Percentiles rank a stretch among this genome's conserved stretches.
phyloP scores from a whole-genome alignment of 805 yeast species.

The Wickerhamomyces rabaulensis region DNA sequence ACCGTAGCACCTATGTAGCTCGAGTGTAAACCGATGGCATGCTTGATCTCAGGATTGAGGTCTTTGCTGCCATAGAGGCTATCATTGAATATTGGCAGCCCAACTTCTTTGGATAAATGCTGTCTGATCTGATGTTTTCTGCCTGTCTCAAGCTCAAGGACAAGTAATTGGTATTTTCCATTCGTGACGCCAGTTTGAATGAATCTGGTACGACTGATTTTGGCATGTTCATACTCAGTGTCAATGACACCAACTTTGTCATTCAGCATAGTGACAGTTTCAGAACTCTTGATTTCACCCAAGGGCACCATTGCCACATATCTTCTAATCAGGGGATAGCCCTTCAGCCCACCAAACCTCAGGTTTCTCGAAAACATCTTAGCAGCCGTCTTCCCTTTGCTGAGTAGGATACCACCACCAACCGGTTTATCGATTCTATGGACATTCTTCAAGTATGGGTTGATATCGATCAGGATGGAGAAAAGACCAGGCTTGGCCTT shows the following conservation, averaged over 20 bases:
- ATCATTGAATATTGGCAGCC: constrained; percentile 29
- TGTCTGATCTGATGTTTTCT: constrained; percentile 36
- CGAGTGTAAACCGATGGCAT: constrained; percentile 33
- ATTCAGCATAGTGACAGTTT: neutral
- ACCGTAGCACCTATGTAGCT: constrained; percentile 27
- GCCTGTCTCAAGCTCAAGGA: constrained; percentile 33
- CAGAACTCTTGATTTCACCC: neutral
- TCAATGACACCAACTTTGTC: constrained; percentile 3
- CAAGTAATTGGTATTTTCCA: constrained; percentile 18
- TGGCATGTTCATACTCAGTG: constrained; percentile 2
- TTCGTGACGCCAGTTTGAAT: constrained; percentile 5
- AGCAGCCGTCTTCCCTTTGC: constrained; percentile 29
- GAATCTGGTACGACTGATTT: constrained; percentile 12
- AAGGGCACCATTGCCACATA: constrained; percentile 26
- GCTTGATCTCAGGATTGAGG: neutral
- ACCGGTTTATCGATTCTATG: constrained; percentile 36
- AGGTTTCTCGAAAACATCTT: constrained; percentile 28
- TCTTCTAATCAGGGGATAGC: constrained; percentile 29
- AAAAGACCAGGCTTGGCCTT: constrained; percentile 9
- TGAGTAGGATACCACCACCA: constrained; percentile 36
- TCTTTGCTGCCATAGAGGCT: constrained; percentile 18
- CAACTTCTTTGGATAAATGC: constrained; percentile 22
- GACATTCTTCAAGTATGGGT: constrained; percentile 24
- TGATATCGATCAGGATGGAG: constrained; percentile 3
- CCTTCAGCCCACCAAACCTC: constrained; percentile 30